These are phyloP conservation scores for Yamadazyma paraphyllophila DNA, from an alignment of 805 yeast genomes.

Conservation along the genomic window DNA sequence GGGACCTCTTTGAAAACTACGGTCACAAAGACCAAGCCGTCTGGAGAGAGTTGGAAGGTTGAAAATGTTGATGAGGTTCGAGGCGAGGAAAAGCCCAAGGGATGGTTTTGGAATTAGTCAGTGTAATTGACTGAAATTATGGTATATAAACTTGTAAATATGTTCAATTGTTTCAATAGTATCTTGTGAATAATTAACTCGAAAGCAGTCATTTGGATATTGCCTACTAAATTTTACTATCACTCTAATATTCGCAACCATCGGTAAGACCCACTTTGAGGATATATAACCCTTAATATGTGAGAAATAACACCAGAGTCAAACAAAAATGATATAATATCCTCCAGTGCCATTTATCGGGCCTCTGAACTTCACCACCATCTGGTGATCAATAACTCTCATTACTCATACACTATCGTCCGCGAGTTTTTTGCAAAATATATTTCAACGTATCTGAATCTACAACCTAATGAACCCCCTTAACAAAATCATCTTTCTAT, in stretches of 20 bases:
- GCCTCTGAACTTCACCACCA: too few species aligned
- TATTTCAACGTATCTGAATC: background rate
- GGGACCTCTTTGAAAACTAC: constrained; percentile 35
- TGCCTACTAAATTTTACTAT: too few species aligned
- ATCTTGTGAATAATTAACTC: background rate
- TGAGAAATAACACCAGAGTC: too few species aligned
- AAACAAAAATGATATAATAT: too few species aligned
- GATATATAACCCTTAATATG: too few species aligned
- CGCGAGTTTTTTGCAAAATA: background rate
- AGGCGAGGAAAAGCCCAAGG: constrained; percentile 15
- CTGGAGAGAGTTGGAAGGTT: constrained; percentile 32
- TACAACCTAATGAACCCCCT: constrained; percentile 38
- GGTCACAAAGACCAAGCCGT: constrained; percentile 28
- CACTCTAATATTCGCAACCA: too few species aligned
- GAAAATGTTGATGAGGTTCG: constrained; percentile 23
- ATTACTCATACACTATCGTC: background rate
- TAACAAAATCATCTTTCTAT: constrained; percentile 45
- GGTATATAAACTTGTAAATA: background rate
- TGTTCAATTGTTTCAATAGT: background rate
- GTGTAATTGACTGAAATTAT: too few species aligned
- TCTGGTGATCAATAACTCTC: too few species aligned
- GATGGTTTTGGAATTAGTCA: constrained; percentile 25
- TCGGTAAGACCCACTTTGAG: too few species aligned
- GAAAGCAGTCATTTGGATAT: too few species aligned
- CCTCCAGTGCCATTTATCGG: too few species aligned